phyloP scores from a whole-genome alignment of 495 filamentous ascomycete genomes.

The Tuber umbilicatum region DNA sequence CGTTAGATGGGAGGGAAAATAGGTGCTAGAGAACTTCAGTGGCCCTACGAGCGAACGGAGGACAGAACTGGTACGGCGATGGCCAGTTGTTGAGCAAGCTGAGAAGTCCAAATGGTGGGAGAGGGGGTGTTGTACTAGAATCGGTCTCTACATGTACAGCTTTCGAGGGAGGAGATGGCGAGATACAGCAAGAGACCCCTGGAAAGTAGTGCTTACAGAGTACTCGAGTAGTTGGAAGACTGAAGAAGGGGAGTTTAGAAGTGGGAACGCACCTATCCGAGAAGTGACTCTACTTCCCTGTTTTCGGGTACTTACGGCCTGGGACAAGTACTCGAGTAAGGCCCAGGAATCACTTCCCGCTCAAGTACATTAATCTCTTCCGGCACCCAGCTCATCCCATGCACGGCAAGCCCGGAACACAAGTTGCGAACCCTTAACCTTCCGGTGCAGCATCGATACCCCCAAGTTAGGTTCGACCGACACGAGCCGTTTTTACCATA shows the following conservation, averaged over 20 bases:
- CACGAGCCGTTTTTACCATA: not conserved
- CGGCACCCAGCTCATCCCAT: not conserved
- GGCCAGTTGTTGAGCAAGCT: not conserved
- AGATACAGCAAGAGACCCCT: not conserved
- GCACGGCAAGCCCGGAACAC: not conserved
- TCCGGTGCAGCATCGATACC: not conserved
- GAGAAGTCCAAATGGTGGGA: not conserved
- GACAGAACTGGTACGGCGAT: not conserved
- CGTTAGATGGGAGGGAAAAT: not conserved
- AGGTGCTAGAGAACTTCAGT: not conserved
- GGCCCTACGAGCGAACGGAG: not conserved
- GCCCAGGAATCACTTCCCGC: not conserved
- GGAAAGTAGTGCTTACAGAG: not conserved
- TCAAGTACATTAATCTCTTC: not conserved
- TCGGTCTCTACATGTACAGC: not conserved
- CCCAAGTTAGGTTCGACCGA: not conserved
- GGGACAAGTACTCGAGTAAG: no score
- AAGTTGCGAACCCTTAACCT: not conserved
- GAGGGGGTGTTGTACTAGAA: not conserved
- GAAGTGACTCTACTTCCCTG: not conserved
- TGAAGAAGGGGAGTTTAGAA: not conserved
- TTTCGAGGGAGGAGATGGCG: not conserved
- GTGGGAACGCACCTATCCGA: not conserved
- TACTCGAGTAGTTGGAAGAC: not conserved
- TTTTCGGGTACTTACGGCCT: no score